Evolutionary conservation across 2,329 filamentous ascomycete genomes (phyloP).

Genomic region (Magnaporthiopsis rhizophila): DNA sequence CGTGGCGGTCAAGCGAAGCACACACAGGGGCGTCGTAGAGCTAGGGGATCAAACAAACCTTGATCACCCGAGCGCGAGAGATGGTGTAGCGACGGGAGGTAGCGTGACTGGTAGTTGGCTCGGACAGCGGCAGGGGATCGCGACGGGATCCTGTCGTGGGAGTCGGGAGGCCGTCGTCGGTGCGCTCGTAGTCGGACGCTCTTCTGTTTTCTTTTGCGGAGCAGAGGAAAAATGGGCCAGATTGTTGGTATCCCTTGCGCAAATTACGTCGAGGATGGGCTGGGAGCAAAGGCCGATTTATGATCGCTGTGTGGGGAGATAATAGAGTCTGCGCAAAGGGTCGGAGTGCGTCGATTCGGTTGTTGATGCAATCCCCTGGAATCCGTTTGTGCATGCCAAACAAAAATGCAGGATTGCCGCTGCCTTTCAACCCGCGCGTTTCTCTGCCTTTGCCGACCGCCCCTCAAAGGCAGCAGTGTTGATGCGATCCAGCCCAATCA

Average conservation of each 20-base stretch:
- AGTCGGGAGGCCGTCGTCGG: not conserved
- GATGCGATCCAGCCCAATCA: constrained; percentile 6
- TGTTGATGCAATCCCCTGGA: too few species aligned
- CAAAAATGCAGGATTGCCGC: not conserved
- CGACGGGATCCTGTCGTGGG: not conserved
- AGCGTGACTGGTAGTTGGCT: not conserved
- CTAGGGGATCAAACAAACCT: not conserved
- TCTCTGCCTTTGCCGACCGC: not conserved
- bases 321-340: not conserved
- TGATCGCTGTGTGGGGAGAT: not conserved
- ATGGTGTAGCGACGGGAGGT: not conserved
- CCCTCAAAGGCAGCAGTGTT: not conserved
- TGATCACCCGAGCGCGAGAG: not conserved
- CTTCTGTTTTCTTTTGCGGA: not conserved
- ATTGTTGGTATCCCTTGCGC: not conserved
- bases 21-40: not conserved
- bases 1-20: not conserved
- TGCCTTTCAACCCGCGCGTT: not conserved
- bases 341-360: too few species aligned
- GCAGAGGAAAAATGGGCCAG: not conserved
- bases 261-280: not conserved
- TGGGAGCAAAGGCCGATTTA: not conserved
- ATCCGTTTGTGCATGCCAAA: too few species aligned
- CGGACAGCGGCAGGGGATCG: too few species aligned
- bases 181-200: not conserved